Conservation (phyloP, 306 rosid species). For the Ormosia semicastrata region DNA sequence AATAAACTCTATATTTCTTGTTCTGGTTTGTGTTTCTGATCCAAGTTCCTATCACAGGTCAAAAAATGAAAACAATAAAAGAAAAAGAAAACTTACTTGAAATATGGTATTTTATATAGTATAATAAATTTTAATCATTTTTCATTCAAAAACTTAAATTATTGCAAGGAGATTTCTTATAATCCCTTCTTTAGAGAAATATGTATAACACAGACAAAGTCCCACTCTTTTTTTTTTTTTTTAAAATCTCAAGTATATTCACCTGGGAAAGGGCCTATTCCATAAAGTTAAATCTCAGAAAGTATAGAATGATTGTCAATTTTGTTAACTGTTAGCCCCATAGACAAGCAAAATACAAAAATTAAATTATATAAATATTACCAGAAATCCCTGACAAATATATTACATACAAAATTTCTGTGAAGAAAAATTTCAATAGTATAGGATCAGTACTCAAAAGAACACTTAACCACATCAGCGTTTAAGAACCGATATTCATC, state of each 20-base stretch:
- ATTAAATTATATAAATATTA: neutral
- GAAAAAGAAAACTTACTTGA: neutral
- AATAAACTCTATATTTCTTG: too few species aligned
- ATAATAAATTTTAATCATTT: neutral
- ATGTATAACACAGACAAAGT: neutral
- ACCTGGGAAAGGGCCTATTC: neutral
- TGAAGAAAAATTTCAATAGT: neutral
- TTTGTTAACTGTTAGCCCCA: slow-evolving; percentile 3
- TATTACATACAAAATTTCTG: neutral
- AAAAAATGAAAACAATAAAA: neutral
- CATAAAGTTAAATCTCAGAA: neutral
- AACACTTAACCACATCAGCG: neutral
- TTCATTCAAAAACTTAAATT: neutral
- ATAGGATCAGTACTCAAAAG: neutral
- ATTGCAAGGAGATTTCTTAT: neutral
- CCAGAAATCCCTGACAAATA: neutral
- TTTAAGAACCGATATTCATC: slow-evolving; percentile 2
- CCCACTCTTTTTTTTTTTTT: neutral
- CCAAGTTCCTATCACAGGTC: neutral
- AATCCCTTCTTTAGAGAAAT: neutral
- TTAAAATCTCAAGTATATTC: neutral
- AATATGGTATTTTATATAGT: neutral
- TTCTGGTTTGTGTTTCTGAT: too few species aligned
- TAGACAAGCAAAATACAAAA: slow-evolving; percentile 2
- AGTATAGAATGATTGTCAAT: neutral